Percentiles rank a stretch among this genome's conserved stretches.
phyloP scores from a whole-genome alignment of 2,329 filamentous ascomycete species.

The Microcyclospora pomicola region DNA sequence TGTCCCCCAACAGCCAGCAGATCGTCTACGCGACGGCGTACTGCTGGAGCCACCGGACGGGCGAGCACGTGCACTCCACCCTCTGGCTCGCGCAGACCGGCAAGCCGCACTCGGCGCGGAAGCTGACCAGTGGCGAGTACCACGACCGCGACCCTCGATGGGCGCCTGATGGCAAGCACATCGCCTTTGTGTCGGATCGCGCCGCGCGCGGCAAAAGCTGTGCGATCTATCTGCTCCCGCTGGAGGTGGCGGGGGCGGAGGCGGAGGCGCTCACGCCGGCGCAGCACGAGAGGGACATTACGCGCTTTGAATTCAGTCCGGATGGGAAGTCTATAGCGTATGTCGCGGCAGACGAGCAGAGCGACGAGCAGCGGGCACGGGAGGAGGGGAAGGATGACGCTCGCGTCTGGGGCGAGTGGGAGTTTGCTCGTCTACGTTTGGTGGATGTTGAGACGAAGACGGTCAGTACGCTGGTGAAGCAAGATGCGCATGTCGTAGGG shows the following conservation, averaged over 20 bases:
- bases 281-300: slow-evolving; percentile 16
- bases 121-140: slow-evolving; percentile 15
- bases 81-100: slow-evolving; percentile 18
- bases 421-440: slow-evolving; percentile 19
- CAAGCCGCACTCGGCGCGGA: slow-evolving; percentile 12
- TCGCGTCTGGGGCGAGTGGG: slow-evolving; percentile 26
- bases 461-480: slow-evolving; percentile 9
- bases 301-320: slow-evolving; percentile 19
- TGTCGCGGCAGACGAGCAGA: slow-evolving; percentile 22
- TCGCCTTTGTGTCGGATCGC: slow-evolving; percentile 25
- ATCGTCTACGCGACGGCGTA: slow-evolving; percentile 12
- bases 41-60: slow-evolving; percentile 8
- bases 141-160: slow-evolving; percentile 17
- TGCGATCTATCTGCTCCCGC: slow-evolving; percentile 18
- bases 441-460: slow-evolving; percentile 19
- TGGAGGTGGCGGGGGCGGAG: slow-evolving; percentile 12
- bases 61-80: slow-evolving; percentile 9
- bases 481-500: slow-evolving; percentile 14
- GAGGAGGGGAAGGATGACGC: slow-evolving; percentile 23
- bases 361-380: slow-evolving; percentile 17
- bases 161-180: slow-evolving; percentile 15
- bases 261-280: slow-evolving; percentile 16
- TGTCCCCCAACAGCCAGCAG: slow-evolving; percentile 14
- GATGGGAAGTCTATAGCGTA: slow-evolving; percentile 24
- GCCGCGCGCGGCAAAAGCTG: slow-evolving; percentile 17